Evolutionary conservation across 2,329 filamentous ascomycete species (phyloP).

Genomic region (Colletotrichum tamarilloi): DNA sequence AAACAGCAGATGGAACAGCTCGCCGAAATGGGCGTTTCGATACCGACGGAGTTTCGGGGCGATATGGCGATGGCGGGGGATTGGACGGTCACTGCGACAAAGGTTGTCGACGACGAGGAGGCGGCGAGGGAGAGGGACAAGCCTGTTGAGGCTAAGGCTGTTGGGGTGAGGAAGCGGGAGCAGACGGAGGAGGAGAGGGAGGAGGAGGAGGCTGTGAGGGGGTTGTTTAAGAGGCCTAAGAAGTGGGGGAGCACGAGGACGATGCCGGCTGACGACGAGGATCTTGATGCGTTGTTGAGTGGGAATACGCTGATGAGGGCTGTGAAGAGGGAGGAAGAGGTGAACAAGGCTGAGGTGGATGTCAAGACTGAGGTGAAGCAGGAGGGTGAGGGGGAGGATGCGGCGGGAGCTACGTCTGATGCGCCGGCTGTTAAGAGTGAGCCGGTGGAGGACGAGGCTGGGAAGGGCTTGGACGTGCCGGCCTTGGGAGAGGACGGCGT

Average conservation of each 20-base stretch:
- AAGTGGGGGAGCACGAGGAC: constrained; percentile 65
- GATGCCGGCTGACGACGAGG: constrained; percentile 60
- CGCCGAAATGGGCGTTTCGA: constrained; percentile 84
- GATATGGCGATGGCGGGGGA: constrained; percentile 91
- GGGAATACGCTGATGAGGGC: constrained; percentile 45
- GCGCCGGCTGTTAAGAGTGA: constrained; percentile 52
- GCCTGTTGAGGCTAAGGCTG: constrained; percentile 59
- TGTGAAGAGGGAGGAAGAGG: constrained; percentile 47
- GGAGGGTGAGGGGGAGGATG: constrained; percentile 42
- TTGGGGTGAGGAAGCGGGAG: constrained; percentile 72
- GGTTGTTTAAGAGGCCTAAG: constrained; percentile 69
- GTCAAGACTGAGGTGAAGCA: constrained; percentile 40
- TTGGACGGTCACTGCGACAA: constrained; percentile 80
- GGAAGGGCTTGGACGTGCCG: constrained; percentile 22
- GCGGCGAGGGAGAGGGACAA: constrained; percentile 45
- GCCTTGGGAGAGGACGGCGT: constrained; percentile 37
- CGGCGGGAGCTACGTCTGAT: constrained; percentile 42
- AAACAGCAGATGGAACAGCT: constrained; percentile 90
- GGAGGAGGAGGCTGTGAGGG: constrained; percentile 67
- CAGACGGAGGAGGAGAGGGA: constrained; percentile 70
- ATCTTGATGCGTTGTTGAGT: constrained; percentile 71
- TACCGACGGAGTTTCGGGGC: constrained; percentile 81
- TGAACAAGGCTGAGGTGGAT: constrained; percentile 38
- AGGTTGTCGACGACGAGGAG: constrained; percentile 60
- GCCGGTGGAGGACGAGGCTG: constrained; percentile 40